These are phyloP conservation scores for Chlamydomonas urium DNA, from an alignment of 139 green algal species.

Conservation along the genomic window DNA sequence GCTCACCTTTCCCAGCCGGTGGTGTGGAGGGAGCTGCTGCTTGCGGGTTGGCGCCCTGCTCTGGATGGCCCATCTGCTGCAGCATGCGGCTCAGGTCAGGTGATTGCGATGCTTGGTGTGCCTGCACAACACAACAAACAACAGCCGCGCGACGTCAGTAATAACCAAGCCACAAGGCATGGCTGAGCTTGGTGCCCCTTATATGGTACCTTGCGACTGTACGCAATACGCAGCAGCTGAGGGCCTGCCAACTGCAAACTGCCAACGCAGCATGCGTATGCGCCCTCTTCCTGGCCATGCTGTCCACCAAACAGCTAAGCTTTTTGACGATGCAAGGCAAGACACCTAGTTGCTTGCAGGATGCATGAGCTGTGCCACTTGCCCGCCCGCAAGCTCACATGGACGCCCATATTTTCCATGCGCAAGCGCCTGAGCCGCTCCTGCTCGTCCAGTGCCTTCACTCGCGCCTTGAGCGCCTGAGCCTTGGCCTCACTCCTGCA, in stretches of 20 bases:
- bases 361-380: not conserved
- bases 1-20: too few relatives aligned
- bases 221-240: too few relatives aligned
- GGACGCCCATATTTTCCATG: constrained; percentile 28
- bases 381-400: not conserved
- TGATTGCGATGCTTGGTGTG: not conserved
- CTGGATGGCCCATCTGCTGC: not conserved
- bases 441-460: constrained; percentile 39
- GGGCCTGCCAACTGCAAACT: not conserved
- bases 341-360: not conserved
- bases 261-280: not conserved
- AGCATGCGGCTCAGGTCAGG: constrained; percentile 1
- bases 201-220: not conserved
- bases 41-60: too few relatives aligned
- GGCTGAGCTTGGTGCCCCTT: not conserved
- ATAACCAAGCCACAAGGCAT: not conserved
- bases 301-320: not conserved
- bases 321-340: not conserved
- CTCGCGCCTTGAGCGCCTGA: constrained; percentile 12
- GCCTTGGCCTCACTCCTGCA: constrained; percentile 28
- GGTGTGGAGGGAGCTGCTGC: too few relatives aligned
- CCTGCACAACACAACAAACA: constrained; percentile 10
- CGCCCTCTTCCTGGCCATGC: not conserved
- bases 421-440: constrained; percentile 43
- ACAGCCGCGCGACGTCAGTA: not conserved